A percentile compares a stretch with the other conserved stretches of the same genome.
phyloP scores from a whole-genome alignment of 208 protist genomes.

The Leishmania lainsoni region DNA sequence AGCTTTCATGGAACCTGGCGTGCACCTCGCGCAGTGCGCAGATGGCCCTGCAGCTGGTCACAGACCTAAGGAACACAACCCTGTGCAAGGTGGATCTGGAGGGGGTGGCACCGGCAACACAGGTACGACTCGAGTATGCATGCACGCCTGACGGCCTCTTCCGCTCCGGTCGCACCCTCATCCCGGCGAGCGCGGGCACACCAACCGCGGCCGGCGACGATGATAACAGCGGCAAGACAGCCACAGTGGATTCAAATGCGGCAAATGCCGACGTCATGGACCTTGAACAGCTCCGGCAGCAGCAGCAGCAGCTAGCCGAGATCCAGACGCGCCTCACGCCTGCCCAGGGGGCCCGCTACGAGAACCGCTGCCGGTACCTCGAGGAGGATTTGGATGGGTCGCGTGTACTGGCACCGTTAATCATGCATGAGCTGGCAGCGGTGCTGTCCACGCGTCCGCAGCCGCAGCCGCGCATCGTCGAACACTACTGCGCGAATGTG shows the following conservation, averaged over 20 bases:
- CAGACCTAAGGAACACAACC: slow-evolving; percentile 11
- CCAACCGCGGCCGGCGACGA: background rate
- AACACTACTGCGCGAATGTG: background rate
- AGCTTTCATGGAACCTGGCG: slow-evolving; percentile 23
- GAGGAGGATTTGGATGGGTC: slow-evolving; percentile 23
- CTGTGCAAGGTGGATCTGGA: slow-evolving; percentile 24
- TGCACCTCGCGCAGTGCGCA: slow-evolving; percentile 29
- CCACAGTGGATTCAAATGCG: background rate
- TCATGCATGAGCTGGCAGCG: slow-evolving; percentile 9
- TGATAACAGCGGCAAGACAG: background rate
- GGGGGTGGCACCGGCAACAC: slow-evolving; percentile 19
- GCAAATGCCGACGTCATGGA: background rate
- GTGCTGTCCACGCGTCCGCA: slow-evolving; percentile 13
- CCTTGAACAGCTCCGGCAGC: background rate
- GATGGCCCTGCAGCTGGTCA: slow-evolving; percentile 23
- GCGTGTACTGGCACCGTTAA: slow-evolving; percentile 14
- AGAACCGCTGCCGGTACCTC: slow-evolving; percentile 17
- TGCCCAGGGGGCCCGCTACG: slow-evolving; percentile 15
- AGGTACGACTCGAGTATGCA: slow-evolving; percentile 31
- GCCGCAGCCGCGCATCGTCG: background rate
- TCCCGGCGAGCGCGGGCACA: background rate
- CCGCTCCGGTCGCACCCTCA: slow-evolving; percentile 26
- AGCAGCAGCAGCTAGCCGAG: background rate
- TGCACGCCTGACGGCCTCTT: slow-evolving; percentile 28
- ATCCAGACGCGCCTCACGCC: slow-evolving; percentile 6